Base-by-base conservation (phyloP, 2,329 filamentous ascomycete genomes). In the Biscogniauxia sp. region DNA sequence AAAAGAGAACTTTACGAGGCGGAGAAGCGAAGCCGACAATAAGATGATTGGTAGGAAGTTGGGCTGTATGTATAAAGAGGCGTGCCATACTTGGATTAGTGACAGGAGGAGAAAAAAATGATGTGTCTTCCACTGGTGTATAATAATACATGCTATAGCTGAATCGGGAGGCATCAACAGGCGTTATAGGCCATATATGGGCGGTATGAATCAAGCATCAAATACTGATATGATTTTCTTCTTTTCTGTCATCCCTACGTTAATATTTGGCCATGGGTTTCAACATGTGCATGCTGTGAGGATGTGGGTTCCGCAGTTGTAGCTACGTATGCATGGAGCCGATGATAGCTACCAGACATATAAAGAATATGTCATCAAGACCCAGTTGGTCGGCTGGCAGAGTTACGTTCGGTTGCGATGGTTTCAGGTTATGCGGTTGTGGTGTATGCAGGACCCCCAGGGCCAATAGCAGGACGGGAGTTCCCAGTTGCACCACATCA, bases 1-100 rank as follows among this genome's bases (percentile, higher is more conserved):
- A 88, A 90, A 73, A 82, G 84, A 64, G 87, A 90, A 73, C 81
- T 93, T 56, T 90, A 90, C 72, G 85, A 88, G 59, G 91, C 91
- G 17, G 87, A 87, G 68, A 79, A 79, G 68, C 82, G 89, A 63
- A 82, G 84, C 45, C 68, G 73, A n/a, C 28, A 23, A 55, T 56
- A 54, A 19, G 7, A 15, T 37, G 41, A 26, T 55, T 53, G 8
- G 37, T n/a, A 45, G 37, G 37, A n/a, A 17, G 37, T 5, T 45
- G 37, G 11, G 37, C 15, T 45, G 11, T n/a, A 5, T 45, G 37
- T 45, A 45, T 45, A 45, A n/a, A 45, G 37, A 45, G 37, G 37
- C 5, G 37, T 45, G 11, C 28, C 28, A 45, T 15, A 45, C 37
- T 15, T 17, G 13, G 37, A 45, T 6, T 45, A 13, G 37, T 6